These are phyloP conservation scores for Leptomonas seymouri DNA, from an alignment of 208 protist species.

Conservation along the genomic window DNA sequence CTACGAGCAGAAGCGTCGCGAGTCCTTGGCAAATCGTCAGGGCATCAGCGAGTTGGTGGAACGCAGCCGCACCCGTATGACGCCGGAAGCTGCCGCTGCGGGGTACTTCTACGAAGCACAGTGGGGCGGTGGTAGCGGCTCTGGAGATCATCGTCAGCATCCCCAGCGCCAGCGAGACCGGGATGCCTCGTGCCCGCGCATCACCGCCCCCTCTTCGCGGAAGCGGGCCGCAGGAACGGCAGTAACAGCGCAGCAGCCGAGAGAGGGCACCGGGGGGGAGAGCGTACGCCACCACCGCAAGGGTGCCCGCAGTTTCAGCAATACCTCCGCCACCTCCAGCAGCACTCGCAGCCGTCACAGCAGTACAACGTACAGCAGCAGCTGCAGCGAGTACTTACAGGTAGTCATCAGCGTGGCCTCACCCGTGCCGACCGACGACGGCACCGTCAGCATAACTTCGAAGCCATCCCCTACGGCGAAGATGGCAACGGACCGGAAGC, in stretches of 20 bases:
- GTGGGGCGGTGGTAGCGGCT: too few species aligned
- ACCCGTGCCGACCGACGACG: conserved; percentile 1
- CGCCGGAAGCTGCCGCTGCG: conserved; percentile 22
- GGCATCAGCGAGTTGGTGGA: conserved; percentile 7
- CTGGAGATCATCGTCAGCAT: background rate
- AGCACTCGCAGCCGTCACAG: background rate
- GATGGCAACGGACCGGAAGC: background rate
- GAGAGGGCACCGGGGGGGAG: too few species aligned
- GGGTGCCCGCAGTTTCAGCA: background rate
- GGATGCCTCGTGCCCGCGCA: background rate
- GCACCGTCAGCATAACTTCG: background rate
- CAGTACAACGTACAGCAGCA: background rate
- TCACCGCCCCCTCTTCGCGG: background rate
- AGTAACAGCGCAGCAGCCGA: background rate
- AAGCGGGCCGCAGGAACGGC: background rate
- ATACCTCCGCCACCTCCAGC: background rate
- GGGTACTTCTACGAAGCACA: conserved; percentile 22
- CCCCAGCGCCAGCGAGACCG: background rate
- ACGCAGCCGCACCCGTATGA: conserved; percentile 21
- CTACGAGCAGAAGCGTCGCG: conserved; percentile 32
- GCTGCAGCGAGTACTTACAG: conserved; percentile 7
- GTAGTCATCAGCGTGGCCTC: conserved; percentile 18
- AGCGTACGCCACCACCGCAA: background rate
- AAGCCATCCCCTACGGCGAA: background rate
- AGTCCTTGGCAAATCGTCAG: conserved; percentile 17